Conservation (phyloP, 2,329 filamentous ascomycete species). For the Ascochyta fabae region DNA sequence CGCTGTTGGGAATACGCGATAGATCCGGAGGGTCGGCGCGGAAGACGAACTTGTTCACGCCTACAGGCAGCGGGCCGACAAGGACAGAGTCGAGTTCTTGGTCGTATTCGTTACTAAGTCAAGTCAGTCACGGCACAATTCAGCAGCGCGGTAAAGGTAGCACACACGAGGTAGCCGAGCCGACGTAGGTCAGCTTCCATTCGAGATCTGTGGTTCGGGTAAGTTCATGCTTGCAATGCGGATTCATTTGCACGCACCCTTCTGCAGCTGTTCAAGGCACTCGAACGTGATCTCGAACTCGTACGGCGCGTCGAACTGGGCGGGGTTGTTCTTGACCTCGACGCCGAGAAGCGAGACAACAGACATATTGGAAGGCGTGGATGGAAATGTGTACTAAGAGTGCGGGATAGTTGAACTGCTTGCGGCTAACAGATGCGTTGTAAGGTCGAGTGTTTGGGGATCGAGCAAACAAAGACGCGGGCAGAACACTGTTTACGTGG, state of each 20-base stretch:
- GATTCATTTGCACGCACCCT: conserved; percentile 64
- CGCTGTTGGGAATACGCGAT: conserved; percentile 87
- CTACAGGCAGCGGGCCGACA: conserved; percentile 95
- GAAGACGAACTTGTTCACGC: conserved; percentile 98
- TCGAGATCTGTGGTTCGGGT: conserved; percentile 74
- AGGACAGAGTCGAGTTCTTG: conserved; percentile 97
- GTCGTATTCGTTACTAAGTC: conserved; percentile 84
- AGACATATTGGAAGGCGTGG: conserved; percentile 71
- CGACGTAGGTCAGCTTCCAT: conserved; percentile 99
- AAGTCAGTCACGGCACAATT: conserved; percentile 17
- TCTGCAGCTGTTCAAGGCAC: conserved; percentile 91
- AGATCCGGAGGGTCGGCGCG: conserved; percentile 93
- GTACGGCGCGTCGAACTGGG: conserved; percentile 89
- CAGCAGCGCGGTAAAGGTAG: conserved; percentile 2
- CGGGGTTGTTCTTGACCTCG: conserved; percentile 96
- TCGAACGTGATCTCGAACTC: conserved; percentile 99
- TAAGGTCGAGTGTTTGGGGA: not conserved
- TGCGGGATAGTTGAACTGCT: not conserved
- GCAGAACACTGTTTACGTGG: conserved; percentile 12
- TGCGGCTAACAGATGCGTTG: not conserved
- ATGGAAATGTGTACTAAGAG: conserved; percentile 7
- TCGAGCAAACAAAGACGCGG: conserved; percentile 3
- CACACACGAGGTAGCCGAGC: conserved; percentile 92
- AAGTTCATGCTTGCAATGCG: conserved; percentile 14
- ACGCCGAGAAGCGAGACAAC: conserved; percentile 95